These are phyloP conservation scores for Malus hybrid DNA, from an alignment of 331 rosid species.

Conservation along the genomic window DNA sequence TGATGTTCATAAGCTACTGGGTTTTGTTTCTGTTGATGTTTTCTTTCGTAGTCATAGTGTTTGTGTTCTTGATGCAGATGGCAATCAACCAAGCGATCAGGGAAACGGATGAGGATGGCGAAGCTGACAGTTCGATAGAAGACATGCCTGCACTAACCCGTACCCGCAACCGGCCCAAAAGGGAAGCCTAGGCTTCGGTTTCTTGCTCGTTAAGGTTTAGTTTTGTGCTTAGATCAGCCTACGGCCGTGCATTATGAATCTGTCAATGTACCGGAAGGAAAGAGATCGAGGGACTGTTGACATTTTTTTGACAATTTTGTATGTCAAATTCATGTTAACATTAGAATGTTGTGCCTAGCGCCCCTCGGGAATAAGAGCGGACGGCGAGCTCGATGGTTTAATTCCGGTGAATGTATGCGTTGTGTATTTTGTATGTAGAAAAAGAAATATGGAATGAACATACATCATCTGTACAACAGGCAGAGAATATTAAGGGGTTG, in stretches of 20 bases:
- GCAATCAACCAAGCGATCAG: conserved; percentile 56
- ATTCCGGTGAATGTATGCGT: background rate
- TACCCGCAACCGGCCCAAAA: conserved; percentile 65
- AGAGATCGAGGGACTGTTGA: no score
- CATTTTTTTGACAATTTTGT: background rate
- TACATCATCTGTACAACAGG: background rate
- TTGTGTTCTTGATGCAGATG: conserved; percentile 28
- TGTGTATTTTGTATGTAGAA: background rate
- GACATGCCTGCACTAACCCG: conserved; percentile 44
- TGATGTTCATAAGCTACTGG: no score
- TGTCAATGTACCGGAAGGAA: background rate
- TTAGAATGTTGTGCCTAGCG: background rate
- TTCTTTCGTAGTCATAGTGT: background rate
- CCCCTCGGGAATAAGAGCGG: background rate
- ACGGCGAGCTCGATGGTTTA: background rate
- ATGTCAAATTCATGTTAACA: background rate
- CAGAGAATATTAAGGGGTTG: background rate
- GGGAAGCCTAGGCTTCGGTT: conserved; percentile 32
- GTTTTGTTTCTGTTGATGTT: no score
- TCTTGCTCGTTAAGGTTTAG: background rate
- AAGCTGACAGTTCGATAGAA: conserved; percentile 13
- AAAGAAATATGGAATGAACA: background rate
- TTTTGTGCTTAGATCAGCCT: background rate
- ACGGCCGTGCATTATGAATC: background rate
- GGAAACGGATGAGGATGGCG: conserved; percentile 39